Evolutionary conservation across 345 rosid species (phyloP), one percentile per base, ranked within the genome.

Genomic region (Syzygium aqueum): DNA sequence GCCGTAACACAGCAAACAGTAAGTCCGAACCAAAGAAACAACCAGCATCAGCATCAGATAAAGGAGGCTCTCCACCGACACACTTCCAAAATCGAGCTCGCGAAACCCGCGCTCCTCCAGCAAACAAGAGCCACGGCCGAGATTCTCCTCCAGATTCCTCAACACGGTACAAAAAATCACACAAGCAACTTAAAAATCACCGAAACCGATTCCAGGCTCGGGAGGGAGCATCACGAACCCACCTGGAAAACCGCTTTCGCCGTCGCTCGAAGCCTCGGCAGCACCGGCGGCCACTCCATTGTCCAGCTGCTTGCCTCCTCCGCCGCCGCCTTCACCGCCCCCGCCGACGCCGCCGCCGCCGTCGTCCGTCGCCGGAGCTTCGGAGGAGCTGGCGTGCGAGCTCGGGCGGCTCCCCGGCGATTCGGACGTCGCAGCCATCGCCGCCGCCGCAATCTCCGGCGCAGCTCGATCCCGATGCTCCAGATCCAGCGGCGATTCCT

Each of bases 381-480:
- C 30, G 40, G 40, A 63, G 51, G 28, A 37, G 77, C 51, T 43
- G 59, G 85, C 30, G 19, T 52, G 85, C 5, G 89, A 77, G 53
- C 56, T 85, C 23, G 78, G 30, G 25, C 88, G 92, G 65, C 90
- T 90, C 86, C 85, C 94, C 89, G 89, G 91, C 46, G 94, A 89
- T 59, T 92, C 94, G 86, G 89, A 92, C 95, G 92, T 94, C 89
- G 87, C 84, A 23, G 46, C 46, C 46, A 43, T 43, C 46, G 46
- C 43, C 43, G 43, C 43, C 43, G 43, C 43, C 43, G 82, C 82
- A 11, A 21, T 40, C 21, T 37, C 82, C 49, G 27, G 49, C 27
- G 49, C 8, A 49, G 19, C 49, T 11, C 82, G 82, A 43, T 73
- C 82, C 82, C 21, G 77, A 87, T 77, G 94, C 89, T 92, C 91